Evolutionary conservation across 169 alveolate genomes (phyloP), one percentile per base, ranked within the genome.

Genomic region (Amoebophrya sp.): DNA sequence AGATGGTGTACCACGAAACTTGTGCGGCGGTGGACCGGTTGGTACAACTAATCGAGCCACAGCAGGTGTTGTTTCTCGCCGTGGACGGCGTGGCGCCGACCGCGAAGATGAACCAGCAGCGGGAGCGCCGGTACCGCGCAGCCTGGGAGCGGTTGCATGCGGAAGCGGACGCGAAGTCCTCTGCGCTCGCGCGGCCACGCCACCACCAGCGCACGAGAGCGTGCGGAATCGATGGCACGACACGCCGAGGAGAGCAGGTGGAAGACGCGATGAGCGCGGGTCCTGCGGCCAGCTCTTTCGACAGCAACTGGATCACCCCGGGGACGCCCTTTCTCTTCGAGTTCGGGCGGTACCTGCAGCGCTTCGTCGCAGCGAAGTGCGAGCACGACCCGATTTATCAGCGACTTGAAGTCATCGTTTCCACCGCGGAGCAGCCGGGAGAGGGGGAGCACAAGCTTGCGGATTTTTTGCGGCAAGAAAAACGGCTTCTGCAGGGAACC

Each of bases 381-480:
- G 95, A 97, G 32, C 93, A 94, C 77, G 97, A 97, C 92, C 97
- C 96, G 40, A 92, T 96, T 53, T 98, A 99, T 99, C 91, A 96
- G 89, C 95, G 97, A 77, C 91, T 98, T 66, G 97, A 97, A 54
- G 98, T 99, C 29, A 95, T 98, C 35, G 96, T 98, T 89, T 97
- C 99, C 29, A 99, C 98, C 89, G 95, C 99, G 1, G 96, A 96
- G 35, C 47, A 23, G 96, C 97, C 96, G 96, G 99, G 99, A 32
- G 99, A 98, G 94, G 99, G 99, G 40, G 99, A 99, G 93, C 99
- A 99, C 94, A 99, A 99, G 95, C 98, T 99, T n/a, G 96, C 97
- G 97, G 97, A 98, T 91, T 98, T 96, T 94, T 97, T 99, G 7
- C 96, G 99, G 94, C 94, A 96, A 89, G 96, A 95, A 90, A 95